These are phyloP conservation scores for Theileria sp. DNA, from an alignment of 169 alveolate genomes.

Conservation along the genomic window DNA sequence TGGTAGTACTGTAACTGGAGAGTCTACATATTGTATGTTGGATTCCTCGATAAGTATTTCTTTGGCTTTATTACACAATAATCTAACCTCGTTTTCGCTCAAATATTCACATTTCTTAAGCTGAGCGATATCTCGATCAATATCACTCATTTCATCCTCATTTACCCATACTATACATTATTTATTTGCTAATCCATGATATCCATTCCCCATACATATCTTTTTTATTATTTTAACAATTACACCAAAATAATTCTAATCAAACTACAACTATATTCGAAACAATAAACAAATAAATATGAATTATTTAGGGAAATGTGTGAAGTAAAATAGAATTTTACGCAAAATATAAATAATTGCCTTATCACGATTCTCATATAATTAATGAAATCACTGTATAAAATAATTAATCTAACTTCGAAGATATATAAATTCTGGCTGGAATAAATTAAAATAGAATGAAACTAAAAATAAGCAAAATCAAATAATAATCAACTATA, in stretches of 20 bases:
- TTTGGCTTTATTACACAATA: conserved; percentile 93
- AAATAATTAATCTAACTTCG: not conserved
- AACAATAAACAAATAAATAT: too few species aligned
- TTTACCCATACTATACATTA: not conserved
- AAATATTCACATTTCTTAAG: conserved; percentile 81
- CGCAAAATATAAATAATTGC: not conserved
- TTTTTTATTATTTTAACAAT: not conserved
- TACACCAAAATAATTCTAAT: not conserved
- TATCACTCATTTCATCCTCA: conserved; percentile 59
- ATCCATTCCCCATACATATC: conserved; percentile 35
- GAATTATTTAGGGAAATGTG: not conserved
- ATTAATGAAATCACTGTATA: not conserved
- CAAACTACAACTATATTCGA: not conserved
- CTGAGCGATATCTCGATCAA: conserved; percentile 67
- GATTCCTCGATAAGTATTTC: conserved; percentile 95
- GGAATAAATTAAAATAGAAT: not conserved
- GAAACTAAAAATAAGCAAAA: too few species aligned
- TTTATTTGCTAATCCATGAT: not conserved
- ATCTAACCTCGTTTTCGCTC: conserved; percentile 92
- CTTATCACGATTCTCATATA: not conserved
- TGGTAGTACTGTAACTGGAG: conserved; percentile 93
- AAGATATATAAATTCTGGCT: not conserved
- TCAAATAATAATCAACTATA: not conserved
- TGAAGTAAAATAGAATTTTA: not conserved
- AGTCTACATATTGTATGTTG: conserved; percentile 92